Evolutionary conservation across 2,329 filamentous ascomycete species (phyloP), one percentile per base, ranked within the genome.

Genomic region (Neofusicoccum kwambonambiense): DNA sequence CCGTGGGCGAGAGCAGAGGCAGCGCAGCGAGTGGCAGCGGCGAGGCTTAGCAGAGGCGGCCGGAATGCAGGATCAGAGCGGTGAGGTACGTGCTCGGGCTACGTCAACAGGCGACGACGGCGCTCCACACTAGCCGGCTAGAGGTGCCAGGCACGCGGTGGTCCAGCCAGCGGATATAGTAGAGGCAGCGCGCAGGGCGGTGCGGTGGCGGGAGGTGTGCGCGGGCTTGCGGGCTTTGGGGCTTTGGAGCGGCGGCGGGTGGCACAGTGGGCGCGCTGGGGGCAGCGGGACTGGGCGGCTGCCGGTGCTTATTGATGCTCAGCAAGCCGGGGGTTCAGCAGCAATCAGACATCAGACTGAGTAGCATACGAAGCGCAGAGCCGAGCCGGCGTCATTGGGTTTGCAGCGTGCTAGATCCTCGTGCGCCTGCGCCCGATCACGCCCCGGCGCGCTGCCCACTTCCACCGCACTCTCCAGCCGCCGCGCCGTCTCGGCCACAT

Each of bases 61-160:
- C n/a, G 56, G 42, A 60, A 47, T 37, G 56, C 41, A 60, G 56
- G 56, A 60, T 60, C 56, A 42, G 27, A 22, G 56, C 56, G 56
- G 56, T 60, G 56, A 60, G 56, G 41, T 58, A 41, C 39, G 54
- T 44, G 54, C 54, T 44, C 22, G 35, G 19, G 31, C 56, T 60
- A 60, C 56, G 56, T 60, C 56, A 60, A 60, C 34, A 11, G 47
- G 47, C 56, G 42, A 39, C 56, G 56, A 37, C 35, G 56, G 56
- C 56, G 56, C 22, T 37, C 27, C 42, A 34, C 54, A 45, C 56
- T 47, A 47, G 13, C 27, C 44, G 42, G 42, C 56, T 60, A 60
- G 44, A 60, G 15, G 56, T 41, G 47, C 39, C 39, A 60, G 56
- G 56, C 41, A 60, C 56, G 42, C 56, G 56, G 56, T 11, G 41